Conservation (phyloP, 768 basidiomycete species). For the Rhizopogon vinicolor region DNA sequence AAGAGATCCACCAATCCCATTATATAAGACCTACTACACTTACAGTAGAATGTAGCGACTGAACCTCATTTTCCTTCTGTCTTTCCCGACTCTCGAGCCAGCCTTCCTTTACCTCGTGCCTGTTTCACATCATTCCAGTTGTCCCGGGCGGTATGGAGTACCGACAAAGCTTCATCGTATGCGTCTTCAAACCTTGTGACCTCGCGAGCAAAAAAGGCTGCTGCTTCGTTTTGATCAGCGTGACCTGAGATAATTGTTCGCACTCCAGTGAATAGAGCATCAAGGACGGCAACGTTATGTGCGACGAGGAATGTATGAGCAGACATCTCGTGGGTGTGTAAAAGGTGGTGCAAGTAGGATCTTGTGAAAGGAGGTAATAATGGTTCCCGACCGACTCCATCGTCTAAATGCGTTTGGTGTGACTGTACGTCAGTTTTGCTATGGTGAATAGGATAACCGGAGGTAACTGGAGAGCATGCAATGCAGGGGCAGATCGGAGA, state of each 20-base stretch:
- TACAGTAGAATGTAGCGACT: background rate
- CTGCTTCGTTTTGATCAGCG: background rate
- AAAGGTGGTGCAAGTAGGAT: slow-evolving; percentile 79
- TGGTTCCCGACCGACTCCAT: background rate
- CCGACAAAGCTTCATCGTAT: slow-evolving; percentile 44
- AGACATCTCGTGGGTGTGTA: slow-evolving; percentile 89
- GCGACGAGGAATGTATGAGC: slow-evolving; percentile 69
- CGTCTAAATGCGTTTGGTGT: slow-evolving; percentile 1
- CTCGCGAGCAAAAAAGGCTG: slow-evolving; percentile 36
- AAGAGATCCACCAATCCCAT: background rate
- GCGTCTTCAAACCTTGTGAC: slow-evolving; percentile 41
- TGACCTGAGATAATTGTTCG: slow-evolving; percentile 29
- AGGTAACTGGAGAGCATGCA: slow-evolving; percentile 48
- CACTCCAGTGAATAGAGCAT: slow-evolving; percentile 58
- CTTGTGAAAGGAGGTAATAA: slow-evolving; percentile 35
- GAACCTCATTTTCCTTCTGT: slow-evolving; percentile 6
- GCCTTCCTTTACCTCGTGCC: slow-evolving; percentile 71
- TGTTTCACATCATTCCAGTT: slow-evolving; percentile 65
- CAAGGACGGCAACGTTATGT: slow-evolving; percentile 72
- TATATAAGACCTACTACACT: background rate
- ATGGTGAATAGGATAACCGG: slow-evolving; percentile 36
- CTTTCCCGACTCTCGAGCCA: slow-evolving; percentile 58
- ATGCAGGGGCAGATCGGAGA: slow-evolving; percentile 41
- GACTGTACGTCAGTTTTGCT: slow-evolving; percentile 36
- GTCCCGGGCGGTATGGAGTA: slow-evolving; percentile 49